phyloP scores from a whole-genome alignment of 176 grass and related monocot genomes.

The Bolboschoenus planiculmis region DNA sequence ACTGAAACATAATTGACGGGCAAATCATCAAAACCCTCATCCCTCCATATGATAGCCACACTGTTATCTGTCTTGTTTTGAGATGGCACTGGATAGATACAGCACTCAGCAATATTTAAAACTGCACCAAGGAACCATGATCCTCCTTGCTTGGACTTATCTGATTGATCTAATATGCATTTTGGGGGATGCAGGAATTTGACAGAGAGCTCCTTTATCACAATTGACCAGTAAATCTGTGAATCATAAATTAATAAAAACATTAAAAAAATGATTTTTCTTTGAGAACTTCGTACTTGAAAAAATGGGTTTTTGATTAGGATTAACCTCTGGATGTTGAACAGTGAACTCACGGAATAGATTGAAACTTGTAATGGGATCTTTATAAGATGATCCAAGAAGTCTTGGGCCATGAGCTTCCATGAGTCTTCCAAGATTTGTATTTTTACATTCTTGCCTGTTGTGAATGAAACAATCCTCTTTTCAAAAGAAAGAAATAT shows the following conservation, averaged over 20 bases:
- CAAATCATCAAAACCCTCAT: constrained; percentile 67
- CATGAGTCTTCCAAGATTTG: constrained; percentile 83
- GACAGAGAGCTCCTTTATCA: constrained; percentile 55
- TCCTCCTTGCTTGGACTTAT: constrained; percentile 56
- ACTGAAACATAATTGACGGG: constrained; percentile 64
- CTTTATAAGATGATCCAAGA: constrained; percentile 66
- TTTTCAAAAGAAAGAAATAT: not conserved
- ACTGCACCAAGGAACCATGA: constrained; percentile 63
- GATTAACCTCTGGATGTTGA: constrained; percentile 60
- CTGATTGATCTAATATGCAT: constrained; percentile 56
- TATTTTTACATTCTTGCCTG: constrained; percentile 56
- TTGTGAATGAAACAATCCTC: not conserved
- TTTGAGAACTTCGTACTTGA: not conserved
- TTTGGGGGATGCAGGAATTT: constrained; percentile 52
- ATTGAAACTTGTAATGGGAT: constrained; percentile 58
- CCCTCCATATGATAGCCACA: constrained; percentile 76
- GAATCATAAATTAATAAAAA: not conserved
- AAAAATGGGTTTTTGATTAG: not conserved
- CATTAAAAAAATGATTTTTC: not conserved
- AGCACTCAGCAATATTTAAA: constrained; percentile 95
- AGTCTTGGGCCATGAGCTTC: constrained; percentile 55
- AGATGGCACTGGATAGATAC: constrained; percentile 53
- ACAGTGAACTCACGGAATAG: constrained; percentile 50
- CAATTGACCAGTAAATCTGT: constrained; percentile 72
- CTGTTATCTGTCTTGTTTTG: constrained; percentile 69